phyloP scores from a whole-genome alignment of 1,284 basidiomycete species.

The Prillingera fragicola region DNA sequence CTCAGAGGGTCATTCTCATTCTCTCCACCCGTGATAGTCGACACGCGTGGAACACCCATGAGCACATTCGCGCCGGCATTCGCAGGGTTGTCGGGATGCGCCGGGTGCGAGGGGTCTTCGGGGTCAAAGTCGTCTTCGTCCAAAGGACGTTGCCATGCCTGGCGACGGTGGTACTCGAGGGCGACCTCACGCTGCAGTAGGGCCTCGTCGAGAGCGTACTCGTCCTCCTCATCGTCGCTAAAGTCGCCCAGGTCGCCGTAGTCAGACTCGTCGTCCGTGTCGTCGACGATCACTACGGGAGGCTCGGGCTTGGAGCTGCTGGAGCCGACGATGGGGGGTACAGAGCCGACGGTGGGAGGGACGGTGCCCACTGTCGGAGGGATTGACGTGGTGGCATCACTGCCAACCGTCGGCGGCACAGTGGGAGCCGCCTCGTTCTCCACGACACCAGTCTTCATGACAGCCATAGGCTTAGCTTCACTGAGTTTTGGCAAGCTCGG shows the following conservation, averaged over 20 bases:
- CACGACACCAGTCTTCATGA: constrained; percentile 29
- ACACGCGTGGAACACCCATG: constrained; percentile 32
- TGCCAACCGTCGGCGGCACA: not conserved
- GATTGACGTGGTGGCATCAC: not conserved
- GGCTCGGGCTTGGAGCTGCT: not conserved
- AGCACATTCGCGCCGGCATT: constrained; percentile 19
- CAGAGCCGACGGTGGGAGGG: not conserved
- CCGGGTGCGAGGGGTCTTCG: no score
- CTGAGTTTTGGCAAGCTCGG: constrained; percentile 19
- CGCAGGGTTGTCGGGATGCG: constrained; percentile 2
- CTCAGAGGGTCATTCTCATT: constrained; percentile 17
- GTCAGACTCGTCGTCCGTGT: constrained; percentile 22
- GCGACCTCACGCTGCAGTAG: constrained; percentile 40
- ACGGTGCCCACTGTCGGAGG: not conserved
- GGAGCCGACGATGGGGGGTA: not conserved
- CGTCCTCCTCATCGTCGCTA: constrained; percentile 37
- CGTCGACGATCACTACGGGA: constrained; percentile 8
- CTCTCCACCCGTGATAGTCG: constrained; percentile 16
- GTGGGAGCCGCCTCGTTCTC: constrained; percentile 15
- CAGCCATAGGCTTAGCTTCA: constrained; percentile 24
- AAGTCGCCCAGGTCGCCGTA: constrained; percentile 35
- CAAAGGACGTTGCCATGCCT: constrained; percentile 22
- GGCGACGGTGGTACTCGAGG: constrained; percentile 37
- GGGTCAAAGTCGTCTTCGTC: constrained; percentile 24
- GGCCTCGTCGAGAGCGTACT: constrained; percentile 43